phyloP scores from a whole-genome alignment of 331 rosid species.

The Malus hybrid region DNA sequence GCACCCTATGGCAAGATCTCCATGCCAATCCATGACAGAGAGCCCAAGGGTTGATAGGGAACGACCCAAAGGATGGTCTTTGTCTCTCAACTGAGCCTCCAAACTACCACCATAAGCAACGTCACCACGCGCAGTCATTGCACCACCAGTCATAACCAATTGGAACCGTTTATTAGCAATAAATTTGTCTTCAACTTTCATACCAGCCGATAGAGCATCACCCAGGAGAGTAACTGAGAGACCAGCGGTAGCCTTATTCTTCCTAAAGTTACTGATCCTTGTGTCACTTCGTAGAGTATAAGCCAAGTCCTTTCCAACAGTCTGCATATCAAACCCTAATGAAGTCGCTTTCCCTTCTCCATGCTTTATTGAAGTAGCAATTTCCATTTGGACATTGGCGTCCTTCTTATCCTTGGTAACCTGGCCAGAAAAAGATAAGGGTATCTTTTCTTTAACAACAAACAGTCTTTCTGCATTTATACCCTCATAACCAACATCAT shows the following conservation, averaged over 20 bases:
- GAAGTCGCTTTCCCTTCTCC: slow-evolving; percentile 87
- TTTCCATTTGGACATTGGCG: slow-evolving; percentile 85
- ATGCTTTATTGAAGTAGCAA: slow-evolving; percentile 69
- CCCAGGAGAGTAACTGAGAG: slow-evolving; percentile 73
- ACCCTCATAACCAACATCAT: slow-evolving; percentile 97
- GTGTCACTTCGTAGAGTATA: slow-evolving; percentile 89
- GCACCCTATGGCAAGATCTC: slow-evolving; percentile 91
- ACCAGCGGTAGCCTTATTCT: slow-evolving; percentile 82
- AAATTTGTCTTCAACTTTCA: slow-evolving; percentile 78
- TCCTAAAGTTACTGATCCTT: slow-evolving; percentile 64
- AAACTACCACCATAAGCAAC: slow-evolving; percentile 91
- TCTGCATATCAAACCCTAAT: slow-evolving; percentile 85
- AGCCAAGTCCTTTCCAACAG: slow-evolving; percentile 92
- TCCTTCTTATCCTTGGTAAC: slow-evolving; percentile 93
- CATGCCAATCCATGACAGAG: slow-evolving; percentile 98
- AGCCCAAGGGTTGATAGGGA: slow-evolving; percentile 78
- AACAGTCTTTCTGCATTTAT: slow-evolving; percentile 85
- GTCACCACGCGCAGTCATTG: slow-evolving; percentile 79
- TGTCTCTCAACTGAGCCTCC: slow-evolving; percentile 95
- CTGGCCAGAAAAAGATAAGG: slow-evolving; percentile 80
- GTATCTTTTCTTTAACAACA: slow-evolving; percentile 59
- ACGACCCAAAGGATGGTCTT: slow-evolving; percentile 80
- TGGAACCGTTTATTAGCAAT: slow-evolving; percentile 67
- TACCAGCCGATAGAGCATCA: slow-evolving; percentile 74
- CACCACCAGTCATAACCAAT: slow-evolving; percentile 77